Evolutionary conservation across 1,284 basidiomycete species (phyloP).

Genomic region (Grifola frondosa): DNA sequence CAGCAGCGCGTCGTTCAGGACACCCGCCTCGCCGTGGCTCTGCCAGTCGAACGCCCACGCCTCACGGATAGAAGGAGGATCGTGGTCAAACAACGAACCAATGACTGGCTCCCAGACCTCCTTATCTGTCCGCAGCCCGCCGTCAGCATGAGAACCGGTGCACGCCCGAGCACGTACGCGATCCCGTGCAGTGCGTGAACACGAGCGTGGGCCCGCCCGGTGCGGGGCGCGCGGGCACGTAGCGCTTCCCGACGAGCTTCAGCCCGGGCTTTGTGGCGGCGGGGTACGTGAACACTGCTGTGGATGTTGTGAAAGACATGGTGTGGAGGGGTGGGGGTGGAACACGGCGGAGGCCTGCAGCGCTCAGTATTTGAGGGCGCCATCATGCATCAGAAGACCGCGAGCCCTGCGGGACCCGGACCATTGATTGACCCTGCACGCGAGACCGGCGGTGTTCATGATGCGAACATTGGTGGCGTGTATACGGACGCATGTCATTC

Average conservation of each 20-base stretch:
- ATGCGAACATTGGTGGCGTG: too few species aligned
- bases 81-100: conserved; percentile 1
- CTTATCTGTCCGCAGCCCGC: conserved; percentile 5
- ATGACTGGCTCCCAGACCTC: conserved; percentile 11
- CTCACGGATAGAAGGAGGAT: conserved; percentile 7
- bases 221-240: conserved; percentile 5
- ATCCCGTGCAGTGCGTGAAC: conserved; percentile 12
- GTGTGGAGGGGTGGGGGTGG: too few species aligned
- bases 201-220: conserved; percentile 9
- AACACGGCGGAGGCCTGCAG: too few species aligned
- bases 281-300: too few species aligned
- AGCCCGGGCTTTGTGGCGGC: too few species aligned
- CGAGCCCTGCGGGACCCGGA: too few species aligned
- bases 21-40: conserved; percentile 8
- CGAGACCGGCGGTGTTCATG: too few species aligned
- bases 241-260: conserved; percentile 7
- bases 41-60: conserved; percentile 9
- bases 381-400: too few species aligned
- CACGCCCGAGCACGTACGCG: conserved; percentile 4
- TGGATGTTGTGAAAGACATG: too few species aligned
- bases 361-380: too few species aligned
- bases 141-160: neutral
- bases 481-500: too few species aligned
- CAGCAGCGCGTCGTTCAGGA: conserved; percentile 3
- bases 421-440: too few species aligned